Conservation (phyloP, 176 grass and related monocot species). For the Areca catechu region DNA sequence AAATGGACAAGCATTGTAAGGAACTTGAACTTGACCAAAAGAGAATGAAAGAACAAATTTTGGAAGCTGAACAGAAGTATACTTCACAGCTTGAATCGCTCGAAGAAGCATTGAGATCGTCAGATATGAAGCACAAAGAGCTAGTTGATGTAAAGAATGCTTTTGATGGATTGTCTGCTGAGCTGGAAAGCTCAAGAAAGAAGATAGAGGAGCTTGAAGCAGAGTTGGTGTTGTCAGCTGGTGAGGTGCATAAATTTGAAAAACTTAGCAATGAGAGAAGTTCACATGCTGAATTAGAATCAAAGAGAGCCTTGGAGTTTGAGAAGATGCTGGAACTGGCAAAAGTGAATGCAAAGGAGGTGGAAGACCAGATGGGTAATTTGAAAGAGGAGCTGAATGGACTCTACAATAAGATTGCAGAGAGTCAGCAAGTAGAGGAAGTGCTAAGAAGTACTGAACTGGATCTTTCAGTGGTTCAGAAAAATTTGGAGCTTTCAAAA, state of each 20-base stretch:
- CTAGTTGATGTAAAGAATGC: conserved; percentile 43
- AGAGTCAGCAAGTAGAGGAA: conserved; percentile 58
- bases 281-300: conserved; percentile 50
- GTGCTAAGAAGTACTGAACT: conserved; percentile 39
- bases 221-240: conserved; percentile 36
- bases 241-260: conserved; percentile 49
- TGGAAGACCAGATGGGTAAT: conserved; percentile 51
- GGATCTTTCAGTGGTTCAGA: conserved; percentile 50
- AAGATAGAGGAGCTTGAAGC: conserved; percentile 49
- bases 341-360: conserved; percentile 52
- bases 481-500: conserved; percentile 56
- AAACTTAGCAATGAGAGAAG: conserved; percentile 53
- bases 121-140: conserved; percentile 49
- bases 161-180: conserved; percentile 30
- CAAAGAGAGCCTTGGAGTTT: conserved; percentile 56
- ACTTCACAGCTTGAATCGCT: conserved; percentile 43
- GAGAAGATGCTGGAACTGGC: conserved; percentile 58
- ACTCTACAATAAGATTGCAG: conserved; percentile 36
- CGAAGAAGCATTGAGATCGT: conserved; percentile 53
- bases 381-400: conserved; percentile 58
- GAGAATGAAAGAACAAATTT: conserved; percentile 38
- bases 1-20: conserved; percentile 44
- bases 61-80: conserved; percentile 67
- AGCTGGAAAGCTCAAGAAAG: conserved; percentile 49
- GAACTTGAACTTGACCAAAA: conserved; percentile 70